Base-by-base conservation (phyloP, 2,329 filamentous ascomycete species). In the Cryoendolithus antarcticus region DNA sequence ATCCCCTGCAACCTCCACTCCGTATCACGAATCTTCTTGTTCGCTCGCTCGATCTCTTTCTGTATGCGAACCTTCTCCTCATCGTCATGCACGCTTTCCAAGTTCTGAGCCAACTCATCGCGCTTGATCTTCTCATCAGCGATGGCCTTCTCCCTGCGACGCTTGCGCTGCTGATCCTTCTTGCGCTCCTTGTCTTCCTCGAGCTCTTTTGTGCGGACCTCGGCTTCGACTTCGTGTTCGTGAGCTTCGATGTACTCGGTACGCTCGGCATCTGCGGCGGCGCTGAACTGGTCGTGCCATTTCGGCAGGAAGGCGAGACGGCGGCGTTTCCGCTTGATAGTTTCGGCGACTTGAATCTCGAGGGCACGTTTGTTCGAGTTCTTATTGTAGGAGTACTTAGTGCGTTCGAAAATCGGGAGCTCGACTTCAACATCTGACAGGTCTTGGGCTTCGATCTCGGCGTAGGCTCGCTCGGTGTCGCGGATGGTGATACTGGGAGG, bases 101-200 rank as follows among this genome's bases (percentile, higher is more conserved):
- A 85, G 48, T 81, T 81, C 46, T 81, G 78, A 33, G 93, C 69
- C 3, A 86, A 84, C 48, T 81, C 75, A 3, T 82, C 76, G 47
- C 91, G 83, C 64, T 93, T 91, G 57, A 86, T 80, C 57, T 71
- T 70, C 53, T 95, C 89, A 52, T 93, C 82, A 5, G 86, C 89
- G 43, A 93, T 82, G 3, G 86, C 86, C 70, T 95, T 95, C 60
- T 96, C 89, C 11, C 91, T 82, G 32, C 91, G 80, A 44, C 91
- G 77, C 67, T 96, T 98, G 47, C 91, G 82, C 60, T 98, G 91
- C 86, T 98, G 96, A 57, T 98, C 91, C 68, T 98, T 98, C 69
- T 98, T 98, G 48, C 91, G 85, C 63, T 98, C 91, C 65, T 98
- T 98, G 62, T 98, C 91, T 44, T 89, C 86, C 44, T 82, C 82